Evolutionary conservation across 1,284 basidiomycete genomes (phyloP).

Genomic region (Ganoderma resinaceum): DNA sequence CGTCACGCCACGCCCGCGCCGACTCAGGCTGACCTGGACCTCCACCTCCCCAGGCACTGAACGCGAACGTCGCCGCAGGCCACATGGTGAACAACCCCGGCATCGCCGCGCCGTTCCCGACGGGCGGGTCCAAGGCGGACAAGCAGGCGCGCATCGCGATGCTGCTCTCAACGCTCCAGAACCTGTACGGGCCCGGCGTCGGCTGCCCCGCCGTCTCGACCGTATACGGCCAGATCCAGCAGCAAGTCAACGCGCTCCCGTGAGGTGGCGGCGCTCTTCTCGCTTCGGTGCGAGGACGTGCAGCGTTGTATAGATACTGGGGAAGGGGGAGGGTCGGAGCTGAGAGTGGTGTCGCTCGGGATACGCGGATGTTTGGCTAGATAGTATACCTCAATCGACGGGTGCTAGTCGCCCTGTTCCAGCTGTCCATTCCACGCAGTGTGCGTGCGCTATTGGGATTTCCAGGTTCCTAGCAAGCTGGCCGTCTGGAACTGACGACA

Average conservation of each 20-base stretch:
- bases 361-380: slow-evolving; percentile 24
- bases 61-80: slow-evolving; percentile 40
- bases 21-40: too few relatives aligned
- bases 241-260: slow-evolving; percentile 34
- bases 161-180: slow-evolving; percentile 41
- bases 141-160: slow-evolving; percentile 38
- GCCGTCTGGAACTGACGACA: not conserved
- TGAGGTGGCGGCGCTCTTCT: not conserved
- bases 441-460: not conserved
- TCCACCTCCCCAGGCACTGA: slow-evolving; percentile 33
- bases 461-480: not conserved
- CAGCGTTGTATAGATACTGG: too few relatives aligned
- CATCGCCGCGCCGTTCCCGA: slow-evolving; percentile 38
- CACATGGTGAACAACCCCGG: slow-evolving; percentile 38
- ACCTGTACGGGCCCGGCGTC: slow-evolving; percentile 40
- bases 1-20: too few relatives aligned
- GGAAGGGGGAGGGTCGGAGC: not conserved
- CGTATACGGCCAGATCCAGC: slow-evolving; percentile 40
- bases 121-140: slow-evolving; percentile 35
- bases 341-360: not conserved
- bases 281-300: too few relatives aligned
- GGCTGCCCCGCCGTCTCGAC: slow-evolving; percentile 43
- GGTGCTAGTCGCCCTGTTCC: slow-evolving; percentile 32
- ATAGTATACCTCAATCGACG: slow-evolving; percentile 26
- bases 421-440: slow-evolving; percentile 18